Evolutionary conservation across 257 asterid genomes (phyloP), one percentile per base, ranked within the genome.

Genomic region (Leonotis leonurus): DNA sequence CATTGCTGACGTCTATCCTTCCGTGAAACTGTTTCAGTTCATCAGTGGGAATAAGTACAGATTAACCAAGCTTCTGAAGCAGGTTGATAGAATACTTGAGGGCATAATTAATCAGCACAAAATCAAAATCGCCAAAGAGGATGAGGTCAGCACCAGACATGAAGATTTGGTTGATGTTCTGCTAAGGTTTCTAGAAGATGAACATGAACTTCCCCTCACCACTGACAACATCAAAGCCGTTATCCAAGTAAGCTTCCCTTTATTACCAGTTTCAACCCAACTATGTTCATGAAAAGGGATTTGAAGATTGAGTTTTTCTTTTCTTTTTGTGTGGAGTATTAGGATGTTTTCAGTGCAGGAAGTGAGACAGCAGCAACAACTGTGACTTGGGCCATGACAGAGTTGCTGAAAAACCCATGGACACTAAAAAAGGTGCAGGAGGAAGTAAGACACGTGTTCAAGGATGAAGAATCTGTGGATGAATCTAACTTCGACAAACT

Each of bases 31-130:
- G 46, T 25, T 69, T 39, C 62, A 27, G 0, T 1, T 25, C 16
- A 39, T 70, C 4, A 68, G 75, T 30, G 70, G 81, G 20, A 41
- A 66, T 35, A 81, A 32, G 39, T n/a, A 21, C 6, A 65, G 29
- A n/a, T 1, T 68, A 2, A 53, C 32, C 67, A 69, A 56, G 57
- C 20, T 69, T 35, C 74, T 68, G 3, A 13, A 2, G 7, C 2
- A 45, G 36, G 6, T 58, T 1, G 83, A 74, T 6, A 2, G 14
- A 6, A 66, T 77, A 8, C 70, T 71, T 1, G 66, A 57, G 8
- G 25, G 52, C 17, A 61, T 77, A 27, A 20, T 79, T 26, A 17
- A 46, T 29, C 75, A 77, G 2, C 73, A 72, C 44, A 72, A 8
- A 14, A 25, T 16, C n/a, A 56, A 48, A 49, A 21, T 49, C 7